These are phyloP conservation scores for Rhynchospora tenuis DNA, from an alignment of 176 grass and related monocot species.

Conservation along the genomic window DNA sequence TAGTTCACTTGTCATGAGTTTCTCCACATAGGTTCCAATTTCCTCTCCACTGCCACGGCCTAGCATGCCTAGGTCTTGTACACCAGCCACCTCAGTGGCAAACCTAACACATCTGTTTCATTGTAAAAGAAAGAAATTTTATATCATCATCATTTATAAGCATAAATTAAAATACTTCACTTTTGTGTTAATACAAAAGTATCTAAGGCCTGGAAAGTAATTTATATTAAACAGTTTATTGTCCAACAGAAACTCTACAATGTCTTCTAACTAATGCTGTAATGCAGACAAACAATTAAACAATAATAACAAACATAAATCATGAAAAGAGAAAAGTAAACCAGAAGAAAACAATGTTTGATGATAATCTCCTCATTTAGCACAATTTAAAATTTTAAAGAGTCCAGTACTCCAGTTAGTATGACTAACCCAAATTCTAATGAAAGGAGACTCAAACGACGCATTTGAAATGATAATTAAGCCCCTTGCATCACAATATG, in stretches of 20 bases:
- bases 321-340: background rate
- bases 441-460: background rate
- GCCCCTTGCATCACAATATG: background rate
- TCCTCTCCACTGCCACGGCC: conserved; percentile 98
- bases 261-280: background rate
- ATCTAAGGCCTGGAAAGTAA: background rate
- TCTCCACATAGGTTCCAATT: conserved; percentile 98
- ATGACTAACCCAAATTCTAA: background rate
- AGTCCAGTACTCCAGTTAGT: background rate
- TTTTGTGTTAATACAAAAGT: background rate
- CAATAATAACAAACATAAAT: background rate
- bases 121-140: background rate
- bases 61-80: conserved; percentile 93
- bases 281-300: background rate
- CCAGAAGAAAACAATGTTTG: background rate
- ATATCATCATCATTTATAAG: background rate
- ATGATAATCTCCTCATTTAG: background rate
- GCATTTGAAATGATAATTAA: background rate
- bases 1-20: conserved; percentile 94
- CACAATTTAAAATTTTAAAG: background rate
- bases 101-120: conserved; percentile 79
- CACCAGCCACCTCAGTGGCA: conserved; percentile 94
- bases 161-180: background rate
- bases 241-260: background rate
- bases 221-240: background rate